These are phyloP conservation scores for Aureobasidium musti DNA, from an alignment of 2,329 filamentous ascomycete genomes.

Conservation along the genomic window DNA sequence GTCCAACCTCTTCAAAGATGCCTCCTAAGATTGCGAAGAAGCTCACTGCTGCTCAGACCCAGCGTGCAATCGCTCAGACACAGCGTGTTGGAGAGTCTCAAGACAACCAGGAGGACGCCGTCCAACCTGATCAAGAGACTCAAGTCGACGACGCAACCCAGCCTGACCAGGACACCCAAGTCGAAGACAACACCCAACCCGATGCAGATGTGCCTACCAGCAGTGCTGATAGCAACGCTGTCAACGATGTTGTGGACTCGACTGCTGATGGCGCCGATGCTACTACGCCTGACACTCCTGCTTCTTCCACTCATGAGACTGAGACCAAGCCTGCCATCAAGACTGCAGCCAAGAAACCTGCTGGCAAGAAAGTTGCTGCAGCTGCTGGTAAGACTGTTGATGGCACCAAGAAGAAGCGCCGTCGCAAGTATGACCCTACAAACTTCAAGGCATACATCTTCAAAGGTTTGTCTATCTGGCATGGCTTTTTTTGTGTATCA, in stretches of 20 bases:
- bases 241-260: background rate
- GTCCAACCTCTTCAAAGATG: background rate
- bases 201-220: background rate
- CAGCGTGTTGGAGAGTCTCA: background rate
- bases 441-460: background rate
- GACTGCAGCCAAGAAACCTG: background rate
- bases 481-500: background rate
- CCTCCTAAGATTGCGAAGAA: slow-evolving; percentile 12
- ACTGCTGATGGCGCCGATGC: slow-evolving; percentile 1
- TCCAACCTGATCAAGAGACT: background rate
- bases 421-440: background rate
- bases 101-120: background rate
- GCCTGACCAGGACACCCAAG: background rate
- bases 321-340: background rate
- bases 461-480: background rate
- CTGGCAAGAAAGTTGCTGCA: slow-evolving; percentile 63
- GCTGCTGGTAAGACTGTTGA: slow-evolving; percentile 42
- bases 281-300: background rate
- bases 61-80: background rate
- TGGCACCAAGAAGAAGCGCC: background rate
- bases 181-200: background rate
- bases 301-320: background rate
- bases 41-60: background rate
- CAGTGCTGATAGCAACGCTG: background rate
- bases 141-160: background rate